A percentile compares a stretch with the other conserved stretches of the same genome.
Evolutionary conservation across 2,329 filamentous ascomycete species (phyloP).

Genomic region (Fusarium concolor): DNA sequence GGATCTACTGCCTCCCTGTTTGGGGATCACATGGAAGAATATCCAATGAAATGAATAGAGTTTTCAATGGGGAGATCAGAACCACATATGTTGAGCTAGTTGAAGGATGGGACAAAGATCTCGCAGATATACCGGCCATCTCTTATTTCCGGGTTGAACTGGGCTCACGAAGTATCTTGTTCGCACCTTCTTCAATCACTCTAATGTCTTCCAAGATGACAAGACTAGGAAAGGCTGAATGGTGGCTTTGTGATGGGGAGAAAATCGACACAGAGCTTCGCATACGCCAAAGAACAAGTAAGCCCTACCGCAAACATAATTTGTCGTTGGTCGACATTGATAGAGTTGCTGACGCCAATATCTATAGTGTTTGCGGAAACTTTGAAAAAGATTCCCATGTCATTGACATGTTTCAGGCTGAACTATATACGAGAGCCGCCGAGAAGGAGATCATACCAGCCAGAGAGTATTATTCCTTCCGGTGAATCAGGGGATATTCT

Average conservation of each 20-base stretch:
- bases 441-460: background rate
- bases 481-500: background rate
- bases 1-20: slow-evolving; percentile 4
- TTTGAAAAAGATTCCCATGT: background rate
- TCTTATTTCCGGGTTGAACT: slow-evolving; percentile 10
- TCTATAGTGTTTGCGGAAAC: slow-evolving; percentile 13
- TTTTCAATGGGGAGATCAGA: background rate
- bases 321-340: too few relatives aligned
- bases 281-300: slow-evolving; percentile 15
- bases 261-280: background rate
- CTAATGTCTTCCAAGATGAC: slow-evolving; percentile 11
- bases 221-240: background rate
- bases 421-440: slow-evolving; percentile 6
- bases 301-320: background rate
- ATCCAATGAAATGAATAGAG: background rate
- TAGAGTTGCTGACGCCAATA: background rate
- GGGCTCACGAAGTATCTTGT: slow-evolving; percentile 8
- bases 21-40: background rate
- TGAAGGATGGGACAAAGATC: background rate
- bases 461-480: background rate
- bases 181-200: slow-evolving; percentile 11
- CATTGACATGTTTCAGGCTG: slow-evolving; percentile 2
- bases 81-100: background rate
- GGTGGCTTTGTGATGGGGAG: slow-evolving; percentile 18
- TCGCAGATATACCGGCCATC: background rate